Base-by-base conservation (phyloP, 176 grass and related monocot species). In the Eleusine coracana region DNA sequence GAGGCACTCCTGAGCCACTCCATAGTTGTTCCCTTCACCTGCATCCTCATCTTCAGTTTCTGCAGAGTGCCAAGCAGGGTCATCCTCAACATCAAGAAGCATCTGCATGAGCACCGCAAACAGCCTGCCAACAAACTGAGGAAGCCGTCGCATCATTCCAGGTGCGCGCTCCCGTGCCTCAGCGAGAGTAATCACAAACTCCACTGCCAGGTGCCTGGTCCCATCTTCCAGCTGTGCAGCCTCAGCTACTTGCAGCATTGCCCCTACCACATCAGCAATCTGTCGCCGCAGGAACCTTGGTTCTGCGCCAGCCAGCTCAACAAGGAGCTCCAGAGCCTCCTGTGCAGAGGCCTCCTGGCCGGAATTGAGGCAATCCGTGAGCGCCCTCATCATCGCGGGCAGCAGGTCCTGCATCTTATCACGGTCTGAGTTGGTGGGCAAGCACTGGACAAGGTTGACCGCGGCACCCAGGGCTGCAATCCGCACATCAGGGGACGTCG, bases 91-190 rank as follows among this genome's bases (percentile, higher is more conserved):
- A 85, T 99, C 97, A 25, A 99, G 89, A 46, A 99, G 29, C 93
- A 99, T 93, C 83, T 99, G 92, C 97, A 99, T 99, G 23, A 99
- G 91, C 84, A 99, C 97, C 11, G 88, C 89, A 50, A 99, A 99
- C 37, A 99, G 78, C 77, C 93, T 85, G n/a, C 97, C 91, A 3
- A 99, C 87, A 63, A 96, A 99, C 82, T 99, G 97, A 0, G 97
- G 97, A 34, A 99, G 90, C 36, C 90, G 82, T 13, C 97, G 85
- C 93, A 99, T 99, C 97, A 99, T 99, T 52, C 97, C 97, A 0
- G 97, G 97, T 0, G 97, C 97, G 1, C 97, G 91, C 86, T 99
- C 97, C 50, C 97, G 89, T 0, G 93, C 97, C 86, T 99, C 97
- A 0, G 97, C 93, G 13, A 99, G 93, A 21, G 97, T 99, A 61